Percentiles rank a stretch among this genome's conserved stretches.
Conservation (phyloP, 495 filamentous ascomycete species). For the Penicillium macrosclerotiorum region DNA sequence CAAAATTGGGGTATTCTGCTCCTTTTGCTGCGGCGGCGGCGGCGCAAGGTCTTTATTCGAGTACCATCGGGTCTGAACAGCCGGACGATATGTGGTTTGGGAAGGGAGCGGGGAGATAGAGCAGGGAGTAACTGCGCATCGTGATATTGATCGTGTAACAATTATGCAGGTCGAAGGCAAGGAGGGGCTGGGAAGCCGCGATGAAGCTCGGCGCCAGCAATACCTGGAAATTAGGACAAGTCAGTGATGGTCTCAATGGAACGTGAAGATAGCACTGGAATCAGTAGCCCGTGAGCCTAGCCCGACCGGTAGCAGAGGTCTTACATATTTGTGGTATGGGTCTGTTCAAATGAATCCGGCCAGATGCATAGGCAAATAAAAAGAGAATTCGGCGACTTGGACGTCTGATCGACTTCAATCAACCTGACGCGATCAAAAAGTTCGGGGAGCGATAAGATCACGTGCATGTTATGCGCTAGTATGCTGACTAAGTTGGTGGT, state of each 20-base stretch:
- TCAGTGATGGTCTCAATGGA: slow-evolving; percentile 10
- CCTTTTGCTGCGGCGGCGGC: not conserved
- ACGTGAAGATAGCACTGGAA: too few relatives aligned
- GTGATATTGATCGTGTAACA: slow-evolving; percentile 3
- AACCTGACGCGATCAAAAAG: not conserved
- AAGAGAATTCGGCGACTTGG: too few relatives aligned
- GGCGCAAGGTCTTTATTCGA: slow-evolving; percentile 7
- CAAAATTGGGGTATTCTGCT: not conserved
- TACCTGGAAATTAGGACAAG: slow-evolving; percentile 28
- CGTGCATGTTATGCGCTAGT: slow-evolving; percentile 7
- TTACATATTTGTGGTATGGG: too few relatives aligned
- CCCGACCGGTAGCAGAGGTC: too few relatives aligned
- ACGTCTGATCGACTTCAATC: not conserved
- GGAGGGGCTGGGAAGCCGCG: slow-evolving; percentile 43
- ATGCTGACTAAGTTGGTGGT: too few relatives aligned
- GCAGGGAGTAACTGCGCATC: not conserved
- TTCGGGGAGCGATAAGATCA: slow-evolving; percentile 16
- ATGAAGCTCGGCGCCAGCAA: slow-evolving; percentile 51
- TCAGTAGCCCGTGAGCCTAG: too few relatives aligned
- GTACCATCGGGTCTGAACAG: slow-evolving; percentile 19
- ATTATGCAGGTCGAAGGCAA: not conserved
- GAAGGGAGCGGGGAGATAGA: not conserved
- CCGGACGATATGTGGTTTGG: slow-evolving; percentile 5
- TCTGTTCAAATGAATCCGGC: too few relatives aligned
- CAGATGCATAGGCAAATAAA: too few relatives aligned